Percentiles rank a stretch among this genome's conserved stretches.
Evolutionary conservation across 345 rosid species (phyloP).

Genomic region (Limnanthes douglasii): DNA sequence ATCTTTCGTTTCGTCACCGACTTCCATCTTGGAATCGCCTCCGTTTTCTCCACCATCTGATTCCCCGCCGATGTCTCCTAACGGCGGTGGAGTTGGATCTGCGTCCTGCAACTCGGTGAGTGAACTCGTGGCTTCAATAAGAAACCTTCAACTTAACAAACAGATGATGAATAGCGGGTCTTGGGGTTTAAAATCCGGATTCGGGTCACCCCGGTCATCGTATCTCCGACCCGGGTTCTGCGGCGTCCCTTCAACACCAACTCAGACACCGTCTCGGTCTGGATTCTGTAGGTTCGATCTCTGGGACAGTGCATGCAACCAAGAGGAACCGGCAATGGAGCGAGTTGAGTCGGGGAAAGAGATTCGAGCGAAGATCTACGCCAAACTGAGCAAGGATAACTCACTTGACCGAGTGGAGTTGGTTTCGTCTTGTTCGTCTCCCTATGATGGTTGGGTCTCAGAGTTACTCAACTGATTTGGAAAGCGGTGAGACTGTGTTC

Average conservation of each 20-base stretch:
- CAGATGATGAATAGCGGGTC: constrained; percentile 10
- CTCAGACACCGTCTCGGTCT: constrained; percentile 8
- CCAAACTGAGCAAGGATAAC: constrained; percentile 36
- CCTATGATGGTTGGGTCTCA: constrained; percentile 30
- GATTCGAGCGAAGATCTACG: constrained; percentile 36
- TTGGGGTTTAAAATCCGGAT: constrained; percentile 21
- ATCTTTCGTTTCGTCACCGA: constrained; percentile 23
- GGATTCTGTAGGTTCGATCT: constrained; percentile 10
- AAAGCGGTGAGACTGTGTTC: too few relatives aligned
- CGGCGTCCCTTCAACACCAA: constrained; percentile 1
- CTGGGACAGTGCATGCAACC: constrained; percentile 22
- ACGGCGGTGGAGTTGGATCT: constrained; percentile 1
- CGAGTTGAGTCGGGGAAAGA: constrained; percentile 57
- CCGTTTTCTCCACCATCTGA: constrained; percentile 29
- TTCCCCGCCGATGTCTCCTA: constrained; percentile 48
- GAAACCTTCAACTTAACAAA: constrained; percentile 23
- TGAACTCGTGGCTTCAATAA: constrained; percentile 27
- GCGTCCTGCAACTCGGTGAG: constrained; percentile 10
- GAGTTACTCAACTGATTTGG: constrained; percentile 28
- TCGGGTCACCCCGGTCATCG: constrained; percentile 21
- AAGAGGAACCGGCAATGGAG: constrained; percentile 42
- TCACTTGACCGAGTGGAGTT: constrained; percentile 17
- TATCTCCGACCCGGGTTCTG: constrained; percentile 11
- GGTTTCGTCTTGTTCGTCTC: constrained; percentile 10
- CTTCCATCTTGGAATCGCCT: constrained; percentile 30